Conservation (phyloP, 2,329 filamentous ascomycete genomes). For the Pyrenochaeta sp. region DNA sequence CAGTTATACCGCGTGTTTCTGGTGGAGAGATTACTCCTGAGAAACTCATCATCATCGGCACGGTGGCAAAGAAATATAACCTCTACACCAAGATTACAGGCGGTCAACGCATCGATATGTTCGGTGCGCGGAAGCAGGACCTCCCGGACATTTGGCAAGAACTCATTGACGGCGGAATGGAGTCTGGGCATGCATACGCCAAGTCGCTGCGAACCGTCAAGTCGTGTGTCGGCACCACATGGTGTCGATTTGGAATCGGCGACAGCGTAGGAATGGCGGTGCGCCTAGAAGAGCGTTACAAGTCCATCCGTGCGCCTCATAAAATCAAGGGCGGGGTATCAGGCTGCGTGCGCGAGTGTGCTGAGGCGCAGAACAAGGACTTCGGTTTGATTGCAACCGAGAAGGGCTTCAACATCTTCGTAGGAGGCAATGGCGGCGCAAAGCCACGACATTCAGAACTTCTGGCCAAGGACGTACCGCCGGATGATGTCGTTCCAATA, state of each 20-base stretch:
- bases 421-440: slow-evolving; percentile 87
- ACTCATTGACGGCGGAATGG: slow-evolving; percentile 84
- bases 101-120: slow-evolving; percentile 91
- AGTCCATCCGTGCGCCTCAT: slow-evolving; percentile 86
- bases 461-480: slow-evolving; percentile 84
- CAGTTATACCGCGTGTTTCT: slow-evolving; percentile 82
- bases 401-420: slow-evolving; percentile 92
- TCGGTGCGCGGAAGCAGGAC: slow-evolving; percentile 88
- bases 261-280: slow-evolving; percentile 93
- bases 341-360: slow-evolving; percentile 91
- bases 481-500: slow-evolving; percentile 81
- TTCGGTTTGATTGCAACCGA: slow-evolving; percentile 93
- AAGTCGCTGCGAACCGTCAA: slow-evolving; percentile 91
- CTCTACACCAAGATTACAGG: slow-evolving; percentile 94
- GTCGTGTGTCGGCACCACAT: slow-evolving; percentile 88
- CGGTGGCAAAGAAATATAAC: slow-evolving; percentile 82
- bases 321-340: slow-evolving; percentile 92
- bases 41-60: slow-evolving; percentile 82
- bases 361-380: slow-evolving; percentile 92
- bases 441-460: slow-evolving; percentile 84
- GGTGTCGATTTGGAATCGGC: slow-evolving; percentile 88
- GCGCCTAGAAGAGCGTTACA: slow-evolving; percentile 87
- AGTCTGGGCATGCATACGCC: slow-evolving; percentile 89
- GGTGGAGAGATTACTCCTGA: slow-evolving; percentile 89
- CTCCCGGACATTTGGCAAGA: slow-evolving; percentile 82